phyloP scores from a whole-genome alignment of 257 asterid genomes.

The Solanum clarkiae region DNA sequence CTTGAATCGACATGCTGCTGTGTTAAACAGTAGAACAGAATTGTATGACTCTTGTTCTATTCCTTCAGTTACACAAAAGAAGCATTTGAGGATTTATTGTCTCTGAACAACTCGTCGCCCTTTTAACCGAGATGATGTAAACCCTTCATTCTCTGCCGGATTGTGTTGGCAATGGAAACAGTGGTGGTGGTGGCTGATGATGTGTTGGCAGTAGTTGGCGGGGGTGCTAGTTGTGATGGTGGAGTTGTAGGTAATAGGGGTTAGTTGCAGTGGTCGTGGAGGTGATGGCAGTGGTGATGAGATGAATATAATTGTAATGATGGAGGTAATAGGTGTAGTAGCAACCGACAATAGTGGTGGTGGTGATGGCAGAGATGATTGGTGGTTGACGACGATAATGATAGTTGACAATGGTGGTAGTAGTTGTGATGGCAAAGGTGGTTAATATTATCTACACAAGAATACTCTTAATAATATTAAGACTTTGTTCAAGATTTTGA shows the following conservation, averaged over 20 bases:
- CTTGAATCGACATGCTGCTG: conserved; percentile 43
- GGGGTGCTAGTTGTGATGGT: neutral
- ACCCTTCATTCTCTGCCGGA: conserved; percentile 21
- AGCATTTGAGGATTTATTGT: conserved; percentile 31
- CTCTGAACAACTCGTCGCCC: conserved; percentile 42
- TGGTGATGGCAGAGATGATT: neutral
- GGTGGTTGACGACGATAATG: neutral
- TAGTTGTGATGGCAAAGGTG: neutral
- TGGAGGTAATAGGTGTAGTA: neutral
- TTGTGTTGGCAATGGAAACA: neutral
- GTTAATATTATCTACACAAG: neutral
- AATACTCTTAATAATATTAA: neutral
- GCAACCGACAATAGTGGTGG: neutral
- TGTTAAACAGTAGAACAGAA: conserved; percentile 34
- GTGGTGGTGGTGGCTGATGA: neutral
- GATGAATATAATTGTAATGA: neutral
- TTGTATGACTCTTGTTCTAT: conserved; percentile 34
- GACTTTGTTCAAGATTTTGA: neutral
- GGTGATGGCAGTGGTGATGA: neutral
- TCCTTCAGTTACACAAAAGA: conserved; percentile 38
- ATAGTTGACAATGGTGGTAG: neutral
- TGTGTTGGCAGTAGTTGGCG: neutral
- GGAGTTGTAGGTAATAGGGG: neutral
- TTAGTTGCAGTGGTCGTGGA: neutral
- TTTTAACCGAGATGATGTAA: conserved; percentile 30